A percentile compares a stretch with the other conserved stretches of the same genome.
Conservation (phyloP, 371 early-diverging fungal genomes). For the Zychaea mexicana region DNA sequence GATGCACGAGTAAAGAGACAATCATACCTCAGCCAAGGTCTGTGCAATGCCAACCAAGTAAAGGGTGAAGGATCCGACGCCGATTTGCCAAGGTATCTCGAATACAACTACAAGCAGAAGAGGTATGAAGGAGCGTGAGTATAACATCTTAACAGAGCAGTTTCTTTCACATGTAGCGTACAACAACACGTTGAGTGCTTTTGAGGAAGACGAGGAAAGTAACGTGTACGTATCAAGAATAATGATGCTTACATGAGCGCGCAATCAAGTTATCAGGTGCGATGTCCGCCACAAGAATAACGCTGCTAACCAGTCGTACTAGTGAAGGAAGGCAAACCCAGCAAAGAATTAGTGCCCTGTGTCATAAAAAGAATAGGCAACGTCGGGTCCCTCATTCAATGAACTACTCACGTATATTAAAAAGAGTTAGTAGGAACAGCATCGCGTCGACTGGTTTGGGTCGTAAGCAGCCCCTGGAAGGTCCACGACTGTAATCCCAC, state of each 20-base stretch:
- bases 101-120: conserved; percentile 13
- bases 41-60: conserved; percentile 36
- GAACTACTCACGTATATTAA: conserved; percentile 20
- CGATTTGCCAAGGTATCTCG: conserved; percentile 36
- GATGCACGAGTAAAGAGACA: too few relatives aligned
- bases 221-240: too few relatives aligned
- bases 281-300: conserved; percentile 23
- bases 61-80: conserved; percentile 27
- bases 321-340: neutral
- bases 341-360: neutral
- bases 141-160: neutral
- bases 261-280: conserved; percentile 24
- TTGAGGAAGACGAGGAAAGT: neutral
- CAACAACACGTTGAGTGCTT: neutral
- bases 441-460: conserved; percentile 30
- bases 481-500: conserved; percentile 10
- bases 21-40: conserved; percentile 27
- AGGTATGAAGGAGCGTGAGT: neutral
- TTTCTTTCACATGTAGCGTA: neutral
- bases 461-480: conserved; percentile 19
- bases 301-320: conserved; percentile 29
- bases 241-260: conserved; percentile 26
- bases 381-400: neutral
- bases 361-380: neutral
- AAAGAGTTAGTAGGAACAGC: conserved; percentile 20